Evolutionary conservation across 768 basidiomycete genomes (phyloP).

Genomic region (Boletus tylopilopsis): DNA sequence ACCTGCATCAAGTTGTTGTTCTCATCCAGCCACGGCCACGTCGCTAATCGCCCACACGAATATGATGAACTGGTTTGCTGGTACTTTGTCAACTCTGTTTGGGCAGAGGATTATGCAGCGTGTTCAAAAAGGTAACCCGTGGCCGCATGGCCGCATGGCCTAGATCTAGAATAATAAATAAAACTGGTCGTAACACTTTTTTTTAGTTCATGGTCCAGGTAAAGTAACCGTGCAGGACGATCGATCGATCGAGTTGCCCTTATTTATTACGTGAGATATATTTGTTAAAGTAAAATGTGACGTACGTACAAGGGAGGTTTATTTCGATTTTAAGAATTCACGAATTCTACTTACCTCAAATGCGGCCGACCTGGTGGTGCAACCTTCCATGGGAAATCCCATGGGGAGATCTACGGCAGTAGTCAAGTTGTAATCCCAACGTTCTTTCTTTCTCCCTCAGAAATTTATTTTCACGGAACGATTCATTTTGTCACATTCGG

Average conservation of each 20-base stretch:
- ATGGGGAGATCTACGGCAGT: background rate
- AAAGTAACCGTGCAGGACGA: no score
- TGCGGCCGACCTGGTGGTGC: background rate
- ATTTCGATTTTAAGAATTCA: constrained; percentile 8
- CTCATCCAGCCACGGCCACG: background rate
- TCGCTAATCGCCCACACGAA: background rate
- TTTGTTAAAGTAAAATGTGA: constrained; percentile 1
- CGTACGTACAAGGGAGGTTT: constrained; percentile 11
- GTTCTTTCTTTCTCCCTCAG: no score
- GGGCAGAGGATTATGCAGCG: background rate
- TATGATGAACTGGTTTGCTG: constrained; percentile 6
- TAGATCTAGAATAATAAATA: background rate
- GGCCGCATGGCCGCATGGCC: background rate
- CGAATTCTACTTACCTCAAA: background rate
- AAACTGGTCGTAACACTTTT: background rate
- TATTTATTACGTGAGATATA: constrained; percentile 2
- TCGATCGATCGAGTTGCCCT: no score
- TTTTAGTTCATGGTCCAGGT: no score
- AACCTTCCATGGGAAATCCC: no score
- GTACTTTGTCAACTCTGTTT: background rate
- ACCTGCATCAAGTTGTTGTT: constrained; percentile 5
- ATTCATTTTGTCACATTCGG: no score
- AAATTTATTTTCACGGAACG: no score
- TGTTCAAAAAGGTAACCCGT: background rate
- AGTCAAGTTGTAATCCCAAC: no score